Base-by-base conservation (phyloP, 495 filamentous ascomycete genomes). In the Hapsidospora chrysogenum region DNA sequence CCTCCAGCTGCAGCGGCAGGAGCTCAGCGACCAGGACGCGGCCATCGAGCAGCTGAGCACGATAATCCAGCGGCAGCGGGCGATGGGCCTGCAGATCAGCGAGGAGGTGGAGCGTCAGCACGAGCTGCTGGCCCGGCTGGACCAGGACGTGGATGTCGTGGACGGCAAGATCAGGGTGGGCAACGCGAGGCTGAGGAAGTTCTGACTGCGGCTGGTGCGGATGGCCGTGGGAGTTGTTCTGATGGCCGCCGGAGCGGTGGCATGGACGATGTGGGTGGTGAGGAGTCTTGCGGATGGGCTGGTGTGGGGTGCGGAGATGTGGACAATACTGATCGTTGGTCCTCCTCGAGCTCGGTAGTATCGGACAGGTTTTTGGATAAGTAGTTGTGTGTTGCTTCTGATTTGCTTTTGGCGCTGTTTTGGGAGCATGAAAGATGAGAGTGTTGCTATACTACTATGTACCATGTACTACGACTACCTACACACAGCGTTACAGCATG, bases 71-170 rank as follows among this genome's bases (percentile, higher is more conserved):
- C 55, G 78, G 45, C 83, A 94, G 66, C 77, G 69, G 56, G 82
- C 93, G 63, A 73, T 96, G 60, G 89, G 85, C 0, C 56, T 80
- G 31, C 70, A 72, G 29, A 94, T 96, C 41, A 70, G 86, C 46
- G 71, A 80, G 40, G 92, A 97, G 59, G 57, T 96, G 48, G 73
- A 76, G 47, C 51, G 77, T 36, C 89, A 97, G 63, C 86, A 78
- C 49, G 72, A 78, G 45, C 68, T 93, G 72, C 57, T 97, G 43
- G 68, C 67, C 17, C 43, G 78, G 53, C 47, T 87, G 23, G 78
- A 86, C 53, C 64, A 79, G 47, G 84, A 93, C 63, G 70, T 72
- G 3, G 75, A 78, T 40, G 56, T 76, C 33, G 56, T 89, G 30
- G 67, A 69, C 32, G 65, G 68, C 44, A 97, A 97, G 68, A 57